phyloP scores from a whole-genome alignment of 1,284 basidiomycete genomes.

The Microstroma glucosiphilum region DNA sequence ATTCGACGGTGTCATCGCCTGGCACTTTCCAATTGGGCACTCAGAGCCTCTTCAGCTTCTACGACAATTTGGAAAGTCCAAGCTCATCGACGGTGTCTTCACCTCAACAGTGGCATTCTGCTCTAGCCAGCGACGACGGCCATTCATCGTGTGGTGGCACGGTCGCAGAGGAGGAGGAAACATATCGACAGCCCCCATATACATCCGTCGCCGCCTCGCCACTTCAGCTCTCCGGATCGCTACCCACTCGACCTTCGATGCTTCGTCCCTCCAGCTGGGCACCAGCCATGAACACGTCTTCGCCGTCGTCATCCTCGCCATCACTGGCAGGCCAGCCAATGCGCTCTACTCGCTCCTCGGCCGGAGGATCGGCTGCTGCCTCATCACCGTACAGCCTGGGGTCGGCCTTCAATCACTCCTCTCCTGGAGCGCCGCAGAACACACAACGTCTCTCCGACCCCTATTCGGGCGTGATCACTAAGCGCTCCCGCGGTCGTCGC shows the following conservation, averaged over 20 bases:
- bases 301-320: slow-evolving; percentile 19
- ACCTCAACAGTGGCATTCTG: background rate
- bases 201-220: background rate
- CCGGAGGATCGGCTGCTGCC: slow-evolving; percentile 12
- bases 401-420: slow-evolving; percentile 21
- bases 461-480: slow-evolving; percentile 43
- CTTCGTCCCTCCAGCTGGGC: slow-evolving; percentile 1
- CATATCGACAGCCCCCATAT: slow-evolving; percentile 1
- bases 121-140: background rate
- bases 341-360: slow-evolving; percentile 8
- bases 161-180: background rate
- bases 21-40: background rate
- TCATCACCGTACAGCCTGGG: slow-evolving; percentile 14
- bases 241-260: background rate
- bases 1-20: background rate
- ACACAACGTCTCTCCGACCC: slow-evolving; percentile 27
- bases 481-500: slow-evolving; percentile 39
- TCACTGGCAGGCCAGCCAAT: slow-evolving; percentile 7
- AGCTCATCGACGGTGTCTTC: background rate
- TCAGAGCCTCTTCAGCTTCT: background rate
- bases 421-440: slow-evolving; percentile 22
- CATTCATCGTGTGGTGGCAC: background rate
- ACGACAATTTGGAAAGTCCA: background rate
- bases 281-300: slow-evolving; percentile 27
- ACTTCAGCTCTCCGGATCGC: background rate